A percentile compares a stretch with the other conserved stretches of the same genome.
phyloP scores from a whole-genome alignment of 768 basidiomycete species.

The Phaffia tasmanica region DNA sequence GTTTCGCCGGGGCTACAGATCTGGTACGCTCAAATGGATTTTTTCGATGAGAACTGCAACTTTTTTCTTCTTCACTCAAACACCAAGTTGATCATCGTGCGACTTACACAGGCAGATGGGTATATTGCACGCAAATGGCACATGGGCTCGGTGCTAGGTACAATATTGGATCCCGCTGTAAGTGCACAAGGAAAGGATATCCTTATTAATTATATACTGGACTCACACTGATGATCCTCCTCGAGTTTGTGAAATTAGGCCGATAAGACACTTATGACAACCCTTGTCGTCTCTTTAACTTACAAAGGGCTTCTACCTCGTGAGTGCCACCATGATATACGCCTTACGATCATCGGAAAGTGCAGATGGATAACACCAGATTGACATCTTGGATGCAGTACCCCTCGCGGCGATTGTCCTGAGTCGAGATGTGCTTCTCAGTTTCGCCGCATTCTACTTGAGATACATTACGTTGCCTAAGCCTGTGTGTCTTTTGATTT shows the following conservation, averaged over 20 bases:
- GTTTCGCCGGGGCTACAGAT: constrained; percentile 88
- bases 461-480: constrained; percentile 78
- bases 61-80: neutral
- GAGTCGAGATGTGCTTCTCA: constrained; percentile 75
- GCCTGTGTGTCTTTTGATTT: constrained; percentile 51
- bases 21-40: constrained; percentile 47
- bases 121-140: constrained; percentile 75
- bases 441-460: constrained; percentile 81
- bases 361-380: too few species aligned
- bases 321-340: constrained; percentile 39
- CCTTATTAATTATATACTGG: neutral
- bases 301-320: constrained; percentile 73
- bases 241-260: constrained; percentile 41
- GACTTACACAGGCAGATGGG: constrained; percentile 62
- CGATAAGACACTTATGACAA: constrained; percentile 92
- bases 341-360: neutral
- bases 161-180: constrained; percentile 79
- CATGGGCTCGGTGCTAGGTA: constrained; percentile 83
- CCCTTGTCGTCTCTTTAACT: constrained; percentile 72
- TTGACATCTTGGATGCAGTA: constrained; percentile 43
- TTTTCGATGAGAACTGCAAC: neutral
- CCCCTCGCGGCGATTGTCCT: constrained; percentile 76
- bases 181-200: neutral
- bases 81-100: neutral
- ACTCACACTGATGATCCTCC: neutral